These are phyloP conservation scores for Solanum hybrid DNA, from an alignment of 305 asterid genomes.

Conservation along the genomic window DNA sequence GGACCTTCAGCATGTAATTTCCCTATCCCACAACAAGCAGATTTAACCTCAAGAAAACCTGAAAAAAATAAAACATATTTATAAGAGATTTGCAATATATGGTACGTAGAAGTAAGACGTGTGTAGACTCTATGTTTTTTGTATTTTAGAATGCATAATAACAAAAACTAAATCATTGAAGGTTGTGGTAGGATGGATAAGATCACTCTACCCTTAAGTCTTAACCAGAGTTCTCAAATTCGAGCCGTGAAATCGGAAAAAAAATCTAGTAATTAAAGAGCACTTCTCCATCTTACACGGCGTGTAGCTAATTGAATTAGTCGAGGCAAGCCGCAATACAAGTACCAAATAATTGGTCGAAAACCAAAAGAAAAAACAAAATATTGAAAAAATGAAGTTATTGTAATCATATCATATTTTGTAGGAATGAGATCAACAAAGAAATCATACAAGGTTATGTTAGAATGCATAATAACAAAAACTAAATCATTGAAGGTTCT, in stretches of 20 bases:
- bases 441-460: background rate
- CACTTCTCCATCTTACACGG: background rate
- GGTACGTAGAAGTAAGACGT: background rate
- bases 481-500: rapidly evolving
- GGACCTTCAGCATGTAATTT: conserved; percentile 44
- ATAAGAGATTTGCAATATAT: background rate
- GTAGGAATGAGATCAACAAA: background rate
- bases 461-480: background rate
- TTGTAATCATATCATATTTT: background rate
- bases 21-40: conserved; percentile 75
- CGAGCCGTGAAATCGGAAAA: rapidly evolving
- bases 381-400: background rate
- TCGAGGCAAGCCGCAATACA: background rate
- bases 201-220: background rate
- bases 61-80: background rate
- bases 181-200: background rate
- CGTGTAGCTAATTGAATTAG: background rate
- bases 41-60: conserved; percentile 51
- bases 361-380: background rate
- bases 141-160: background rate
- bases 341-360: too few relatives aligned
- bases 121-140: too few relatives aligned
- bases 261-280: background rate
- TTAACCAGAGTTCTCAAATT: rapidly evolving
- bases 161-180: background rate